phyloP scores from a whole-genome alignment of 1,139 yeast species.

The Eremothecium coryli region DNA sequence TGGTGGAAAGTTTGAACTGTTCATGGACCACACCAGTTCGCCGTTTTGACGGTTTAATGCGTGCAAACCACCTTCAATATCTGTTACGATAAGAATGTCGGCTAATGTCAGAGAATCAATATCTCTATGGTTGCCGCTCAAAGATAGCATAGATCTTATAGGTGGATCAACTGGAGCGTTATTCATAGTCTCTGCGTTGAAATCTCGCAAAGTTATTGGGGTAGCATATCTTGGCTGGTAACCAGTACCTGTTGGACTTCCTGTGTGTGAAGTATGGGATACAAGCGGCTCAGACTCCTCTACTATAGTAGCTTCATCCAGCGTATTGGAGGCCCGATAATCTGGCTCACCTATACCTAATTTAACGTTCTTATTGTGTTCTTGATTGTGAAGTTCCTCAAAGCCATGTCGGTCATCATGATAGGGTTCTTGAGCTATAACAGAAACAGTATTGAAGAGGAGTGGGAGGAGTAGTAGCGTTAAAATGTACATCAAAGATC shows the following conservation, averaged over 20 bases:
- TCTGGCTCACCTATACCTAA: no score
- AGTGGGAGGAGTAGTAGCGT: no score
- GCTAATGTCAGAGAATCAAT: conserved; percentile 34
- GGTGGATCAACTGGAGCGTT: not conserved
- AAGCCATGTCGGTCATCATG: no score
- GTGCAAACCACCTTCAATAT: conserved; percentile 81
- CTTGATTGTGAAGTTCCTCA: no score
- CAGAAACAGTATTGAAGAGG: no score
- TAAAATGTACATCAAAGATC: no score
- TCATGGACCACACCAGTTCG: conserved; percentile 66
- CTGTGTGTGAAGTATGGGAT: no score
- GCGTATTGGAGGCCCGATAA: no score
- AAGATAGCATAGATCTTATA: conserved; percentile 6
- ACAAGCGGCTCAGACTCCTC: no score
- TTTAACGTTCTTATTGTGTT: no score
- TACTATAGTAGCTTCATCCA: no score
- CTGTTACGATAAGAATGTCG: conserved; percentile 60
- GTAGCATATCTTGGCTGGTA: not conserved
- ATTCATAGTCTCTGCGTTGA: not conserved
- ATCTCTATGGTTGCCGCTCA: conserved; percentile 12
- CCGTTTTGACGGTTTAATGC: conserved; percentile 77
- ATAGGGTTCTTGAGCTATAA: no score
- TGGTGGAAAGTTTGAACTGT: conserved; percentile 31
- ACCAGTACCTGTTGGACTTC: not conserved
- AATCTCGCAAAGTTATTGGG: not conserved